Evolutionary conservation across 768 basidiomycete genomes (phyloP), one percentile per base, ranked within the genome.

Genomic region (Lactarius hengduanensis): DNA sequence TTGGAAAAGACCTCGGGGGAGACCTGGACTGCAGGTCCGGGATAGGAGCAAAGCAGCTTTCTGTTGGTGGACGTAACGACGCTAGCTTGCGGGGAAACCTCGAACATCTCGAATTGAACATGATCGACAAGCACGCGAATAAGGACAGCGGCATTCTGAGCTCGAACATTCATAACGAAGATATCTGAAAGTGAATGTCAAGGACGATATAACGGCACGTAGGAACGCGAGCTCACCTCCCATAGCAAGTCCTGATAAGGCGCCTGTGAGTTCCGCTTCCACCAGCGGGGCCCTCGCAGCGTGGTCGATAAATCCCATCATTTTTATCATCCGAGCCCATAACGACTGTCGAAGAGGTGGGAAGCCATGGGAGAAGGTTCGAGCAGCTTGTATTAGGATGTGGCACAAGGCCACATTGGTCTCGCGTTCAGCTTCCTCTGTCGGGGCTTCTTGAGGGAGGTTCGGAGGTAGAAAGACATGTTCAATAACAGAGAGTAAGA

Each of bases 1-100:
- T 50, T 13, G 22, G 22, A 50, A 50, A 50, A 50, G n/a, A 50
- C 11, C 22, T 50, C 47, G 47, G 47, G 64, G 9, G 78, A 74
- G 38, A 84, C 34, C 40, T 76, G 60, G 43, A 82, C 74, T 2
- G 81, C 79, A 9, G 81, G 79, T 0, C 78, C 79, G 15, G 83
- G 84, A 22, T 50, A 50, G 5, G 47, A 50, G 47, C 47, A 50
- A 26, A 50, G 47, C 22, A 50, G 5, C 47, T 82, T 83, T 40
- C 82, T 82, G 36, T 70, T 69, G 1, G 76, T 60, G 1, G 65
- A 71, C 73, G 81, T 80, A 22, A 85, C 77, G 7, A 64, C 64
- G 16, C 70, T 72, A 2, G 76, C 69, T 30, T 72, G 69, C 2
- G 82, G 76, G 0, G 80, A 80, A 6, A 79, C 74, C 69, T 84